Evolutionary conservation across 164 flowering plant species (phyloP).

Genomic region (Berberis thunbergii): DNA sequence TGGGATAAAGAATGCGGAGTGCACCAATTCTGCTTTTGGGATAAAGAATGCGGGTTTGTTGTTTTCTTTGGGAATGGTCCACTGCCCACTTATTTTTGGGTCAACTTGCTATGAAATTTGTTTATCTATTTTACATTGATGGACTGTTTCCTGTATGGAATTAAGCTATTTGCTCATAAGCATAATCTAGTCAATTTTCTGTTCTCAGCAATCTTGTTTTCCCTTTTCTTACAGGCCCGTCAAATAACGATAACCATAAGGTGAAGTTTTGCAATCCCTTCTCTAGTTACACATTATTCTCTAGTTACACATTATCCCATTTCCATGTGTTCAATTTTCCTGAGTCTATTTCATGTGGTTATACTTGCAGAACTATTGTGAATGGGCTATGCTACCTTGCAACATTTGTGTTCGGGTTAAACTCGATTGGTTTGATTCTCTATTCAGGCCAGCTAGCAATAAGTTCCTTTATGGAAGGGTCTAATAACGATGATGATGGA

Average conservation of each 20-base stretch:
- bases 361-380: conserved; percentile 66
- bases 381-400: conserved; percentile 95
- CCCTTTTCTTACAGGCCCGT: conserved; percentile 60
- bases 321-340: background rate
- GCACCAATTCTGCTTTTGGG: no score
- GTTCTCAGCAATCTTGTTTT: conserved; percentile 1
- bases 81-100: no score
- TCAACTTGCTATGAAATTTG: no score
- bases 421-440: conserved; percentile 63
- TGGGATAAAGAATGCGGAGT: no score
- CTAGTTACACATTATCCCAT: background rate
- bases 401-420: conserved; percentile 81
- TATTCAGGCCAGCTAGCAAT: conserved; percentile 82
- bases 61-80: no score
- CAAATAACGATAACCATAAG: conserved; percentile 91
- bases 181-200: background rate
- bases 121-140: no score
- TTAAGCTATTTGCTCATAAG: no score
- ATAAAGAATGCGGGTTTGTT: no score
- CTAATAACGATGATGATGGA: conserved; percentile 20
- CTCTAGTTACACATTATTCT: no score
- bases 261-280: conserved; percentile 20
- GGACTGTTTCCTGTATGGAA: no score
- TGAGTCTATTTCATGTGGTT: conserved; percentile 8
- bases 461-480: conserved; percentile 47